Evolutionary conservation across 2,329 filamentous ascomycete species (phyloP).

Genomic region (Xylariaceae sp.): DNA sequence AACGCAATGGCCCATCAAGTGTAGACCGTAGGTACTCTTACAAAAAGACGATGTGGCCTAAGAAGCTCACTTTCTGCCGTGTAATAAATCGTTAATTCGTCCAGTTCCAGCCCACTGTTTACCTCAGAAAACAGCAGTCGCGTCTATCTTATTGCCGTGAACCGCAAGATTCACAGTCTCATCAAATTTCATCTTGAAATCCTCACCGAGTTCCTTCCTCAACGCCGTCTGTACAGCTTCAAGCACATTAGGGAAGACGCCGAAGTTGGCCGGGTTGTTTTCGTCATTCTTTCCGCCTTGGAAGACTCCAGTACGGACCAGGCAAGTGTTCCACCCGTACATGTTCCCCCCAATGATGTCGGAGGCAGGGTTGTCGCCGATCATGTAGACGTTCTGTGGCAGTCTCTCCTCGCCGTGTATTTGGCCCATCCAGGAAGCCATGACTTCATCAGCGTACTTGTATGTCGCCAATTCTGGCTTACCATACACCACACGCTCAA

Average conservation of each 20-base stretch:
- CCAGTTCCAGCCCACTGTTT: conserved; percentile 4
- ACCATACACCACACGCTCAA: conserved; percentile 72
- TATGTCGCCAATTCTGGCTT: conserved; percentile 73
- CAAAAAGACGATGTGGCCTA: not conserved
- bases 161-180: conserved; percentile 66
- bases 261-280: conserved; percentile 72
- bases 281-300: conserved; percentile 72
- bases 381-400: conserved; percentile 70
- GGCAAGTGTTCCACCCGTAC: conserved; percentile 77
- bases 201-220: conserved; percentile 64
- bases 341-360: conserved; percentile 75
- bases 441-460: conserved; percentile 72
- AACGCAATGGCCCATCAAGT: not conserved
- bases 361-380: conserved; percentile 69
- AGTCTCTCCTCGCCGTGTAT: conserved; percentile 68
- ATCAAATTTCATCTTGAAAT: conserved; percentile 71
- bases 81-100: conserved; percentile 20
- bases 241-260: conserved; percentile 69
- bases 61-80: conserved; percentile 9
- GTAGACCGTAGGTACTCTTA: too few relatives aligned
- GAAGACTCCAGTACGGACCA: conserved; percentile 75
- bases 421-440: conserved; percentile 69
- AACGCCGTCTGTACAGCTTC: conserved; percentile 66
- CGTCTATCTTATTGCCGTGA: conserved; percentile 45
- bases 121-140: conserved; percentile 40